Conservation (phyloP, 495 filamentous ascomycete species). For the Hamigera avellanea region DNA sequence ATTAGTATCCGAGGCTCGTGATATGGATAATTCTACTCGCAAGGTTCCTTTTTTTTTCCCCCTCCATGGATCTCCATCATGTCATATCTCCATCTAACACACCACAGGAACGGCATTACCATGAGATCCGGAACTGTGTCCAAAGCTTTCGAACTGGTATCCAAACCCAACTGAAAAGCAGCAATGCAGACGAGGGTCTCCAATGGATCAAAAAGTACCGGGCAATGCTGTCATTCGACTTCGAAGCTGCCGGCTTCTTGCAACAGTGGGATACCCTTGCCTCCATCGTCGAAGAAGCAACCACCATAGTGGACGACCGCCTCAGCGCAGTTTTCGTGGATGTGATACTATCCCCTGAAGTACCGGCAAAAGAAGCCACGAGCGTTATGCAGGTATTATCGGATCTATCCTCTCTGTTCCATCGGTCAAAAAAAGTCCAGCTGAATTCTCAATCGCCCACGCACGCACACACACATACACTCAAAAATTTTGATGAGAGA, state of each 20-base stretch:
- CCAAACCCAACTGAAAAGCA: constrained; percentile 11
- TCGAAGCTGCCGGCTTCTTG: constrained; percentile 60
- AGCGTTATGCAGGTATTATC: constrained; percentile 19
- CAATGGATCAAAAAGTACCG: constrained; percentile 46
- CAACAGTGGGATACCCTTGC: constrained; percentile 57
- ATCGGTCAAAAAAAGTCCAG: not conserved
- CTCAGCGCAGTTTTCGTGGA: constrained; percentile 34
- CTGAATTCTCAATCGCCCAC: not conserved
- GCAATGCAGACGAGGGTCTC: constrained; percentile 14
- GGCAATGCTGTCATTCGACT: constrained; percentile 56
- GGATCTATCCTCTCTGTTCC: not conserved
- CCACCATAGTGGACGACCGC: constrained; percentile 1
- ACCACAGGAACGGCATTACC: constrained; percentile 43
- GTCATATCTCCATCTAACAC: not conserved
- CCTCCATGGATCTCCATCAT: not conserved
- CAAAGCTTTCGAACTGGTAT: constrained; percentile 35
- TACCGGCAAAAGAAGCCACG: constrained; percentile 27
- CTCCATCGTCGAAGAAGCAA: constrained; percentile 44
- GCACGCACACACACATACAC: not conserved
- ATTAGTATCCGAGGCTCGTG: constrained; percentile 48
- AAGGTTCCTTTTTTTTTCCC: constrained; percentile 22
- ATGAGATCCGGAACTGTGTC: constrained; percentile 42
- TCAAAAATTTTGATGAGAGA: constrained; percentile 2
- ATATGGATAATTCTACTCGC: constrained; percentile 45
- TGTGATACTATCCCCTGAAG: constrained; percentile 42